A percentile compares a stretch with the other conserved stretches of the same genome.
phyloP scores from a whole-genome alignment of 2,329 filamentous ascomycete genomes.

The Alternaria viburni region DNA sequence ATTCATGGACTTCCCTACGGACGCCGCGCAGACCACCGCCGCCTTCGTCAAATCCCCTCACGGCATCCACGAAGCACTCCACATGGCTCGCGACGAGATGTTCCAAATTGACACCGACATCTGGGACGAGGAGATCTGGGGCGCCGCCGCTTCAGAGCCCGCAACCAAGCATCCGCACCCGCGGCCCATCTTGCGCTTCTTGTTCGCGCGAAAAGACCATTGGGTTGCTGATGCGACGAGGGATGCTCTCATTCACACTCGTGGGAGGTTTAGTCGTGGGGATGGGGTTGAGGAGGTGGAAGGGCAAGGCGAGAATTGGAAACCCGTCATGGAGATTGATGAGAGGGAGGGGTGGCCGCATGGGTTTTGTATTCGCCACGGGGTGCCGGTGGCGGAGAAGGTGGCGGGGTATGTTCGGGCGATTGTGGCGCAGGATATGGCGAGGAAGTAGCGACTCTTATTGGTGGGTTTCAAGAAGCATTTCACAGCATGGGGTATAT shows the following conservation, averaged over 20 bases:
- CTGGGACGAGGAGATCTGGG: constrained; percentile 67
- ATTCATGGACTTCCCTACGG: constrained; percentile 52
- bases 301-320: constrained; percentile 42
- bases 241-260: constrained; percentile 57
- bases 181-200: constrained; percentile 60
- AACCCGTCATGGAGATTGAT: constrained; percentile 62
- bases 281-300: constrained; percentile 31
- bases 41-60: constrained; percentile 56
- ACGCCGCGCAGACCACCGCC: constrained; percentile 57
- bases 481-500: not conserved
- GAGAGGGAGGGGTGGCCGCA: constrained; percentile 61
- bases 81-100: constrained; percentile 67
- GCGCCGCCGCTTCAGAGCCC: constrained; percentile 44
- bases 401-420: constrained; percentile 57
- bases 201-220: constrained; percentile 66
- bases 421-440: constrained; percentile 42
- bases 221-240: constrained; percentile 67
- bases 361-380: constrained; percentile 63
- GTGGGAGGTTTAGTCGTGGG: constrained; percentile 14
- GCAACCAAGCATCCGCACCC: constrained; percentile 35
- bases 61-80: constrained; percentile 63
- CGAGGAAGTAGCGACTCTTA: constrained; percentile 1
- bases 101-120: constrained; percentile 60
- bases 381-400: constrained; percentile 58
- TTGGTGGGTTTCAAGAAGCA: not conserved